Base-by-base conservation (phyloP, 2,329 filamentous ascomycete genomes). In the Cryoendolithus antarcticus region DNA sequence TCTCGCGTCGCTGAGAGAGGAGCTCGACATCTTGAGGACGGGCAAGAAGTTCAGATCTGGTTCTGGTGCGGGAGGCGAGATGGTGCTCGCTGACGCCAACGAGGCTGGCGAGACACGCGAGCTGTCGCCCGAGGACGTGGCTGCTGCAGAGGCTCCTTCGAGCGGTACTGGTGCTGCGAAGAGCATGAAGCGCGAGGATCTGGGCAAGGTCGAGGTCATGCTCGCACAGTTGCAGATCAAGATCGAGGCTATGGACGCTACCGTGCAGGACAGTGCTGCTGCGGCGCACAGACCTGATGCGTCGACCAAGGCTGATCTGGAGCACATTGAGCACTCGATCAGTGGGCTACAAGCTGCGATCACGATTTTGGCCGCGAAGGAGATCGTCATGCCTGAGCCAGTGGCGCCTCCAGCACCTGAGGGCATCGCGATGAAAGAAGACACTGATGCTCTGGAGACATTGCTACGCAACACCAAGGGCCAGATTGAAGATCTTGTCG, bases 381-480 rank as follows among this genome's bases (percentile, higher is more conserved):
- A 59, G 41, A 55, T 63, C 9, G 24, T 27, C 24, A 27, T 8
- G 24, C 44, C 47, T 3, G 46, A 55, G 24, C 43, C 44, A 9
- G 33, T 30, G 13, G 36, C 37, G n/a, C 32, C 44, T 13, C 30
- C 12, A 30, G 43, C 48, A 19, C 50, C 56, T 1, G 67, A 72
- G 35, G 75, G 77, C 30, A 58, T 69, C 2, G 78, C 81, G 4
- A 77, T 71, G 27, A 84, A 84, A 55, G 86, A 94, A 48, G 88
- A 96, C 50, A 84, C 88, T 0, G 77, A 89, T 44, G 86, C 86
- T 8, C 88, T 96, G 42, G 89, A 95, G 60, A 93, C 82, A 0
- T 77, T 96, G 35, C 70, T 96, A 9, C 77, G 82, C 32, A 94
- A 93, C 57, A 88, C 86, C 27, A 95, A 95, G 58, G 77, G 80